These are phyloP conservation scores for Penicillium salamii DNA, from an alignment of 495 filamentous ascomycete genomes.

Conservation along the genomic window DNA sequence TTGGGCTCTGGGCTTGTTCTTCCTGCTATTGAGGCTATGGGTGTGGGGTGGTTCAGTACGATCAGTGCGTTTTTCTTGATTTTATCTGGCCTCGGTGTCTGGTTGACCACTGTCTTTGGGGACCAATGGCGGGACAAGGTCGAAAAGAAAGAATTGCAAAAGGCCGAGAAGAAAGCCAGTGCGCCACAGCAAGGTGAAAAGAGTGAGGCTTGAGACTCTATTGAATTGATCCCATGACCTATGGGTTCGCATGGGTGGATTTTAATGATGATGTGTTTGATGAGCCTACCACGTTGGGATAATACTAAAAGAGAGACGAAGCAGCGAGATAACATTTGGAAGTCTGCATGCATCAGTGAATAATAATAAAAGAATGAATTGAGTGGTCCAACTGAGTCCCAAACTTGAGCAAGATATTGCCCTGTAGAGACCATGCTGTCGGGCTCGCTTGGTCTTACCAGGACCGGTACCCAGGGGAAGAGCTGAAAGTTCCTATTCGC, in stretches of 20 bases:
- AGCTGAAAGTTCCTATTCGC: too few relatives aligned
- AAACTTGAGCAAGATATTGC: not conserved
- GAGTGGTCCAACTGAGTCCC: not conserved
- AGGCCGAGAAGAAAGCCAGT: conserved; percentile 1
- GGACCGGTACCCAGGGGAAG: too few relatives aligned
- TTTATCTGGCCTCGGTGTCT: conserved; percentile 40
- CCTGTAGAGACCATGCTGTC: too few relatives aligned
- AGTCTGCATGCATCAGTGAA: not conserved
- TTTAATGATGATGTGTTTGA: not conserved
- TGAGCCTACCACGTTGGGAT: not conserved
- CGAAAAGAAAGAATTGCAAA: conserved; percentile 34
- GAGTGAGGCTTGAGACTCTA: conserved; percentile 10
- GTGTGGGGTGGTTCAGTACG: conserved; percentile 64
- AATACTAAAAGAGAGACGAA: not conserved
- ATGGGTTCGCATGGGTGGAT: too few relatives aligned
- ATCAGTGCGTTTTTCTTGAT: conserved; percentile 57
- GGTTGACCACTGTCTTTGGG: conserved; percentile 51
- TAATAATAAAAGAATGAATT: not conserved
- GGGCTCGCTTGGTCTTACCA: too few relatives aligned
- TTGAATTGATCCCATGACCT: too few relatives aligned
- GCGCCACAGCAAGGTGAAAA: conserved; percentile 6
- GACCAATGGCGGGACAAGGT: conserved; percentile 52
- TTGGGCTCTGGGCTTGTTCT: conserved; percentile 62
- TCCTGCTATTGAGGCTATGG: conserved; percentile 62
- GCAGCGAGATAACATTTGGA: too few relatives aligned